Percentiles rank a stretch among this genome's conserved stretches.
Conservation (phyloP, 1,139 yeast species). For the Wickerhamomyces sp. region DNA sequence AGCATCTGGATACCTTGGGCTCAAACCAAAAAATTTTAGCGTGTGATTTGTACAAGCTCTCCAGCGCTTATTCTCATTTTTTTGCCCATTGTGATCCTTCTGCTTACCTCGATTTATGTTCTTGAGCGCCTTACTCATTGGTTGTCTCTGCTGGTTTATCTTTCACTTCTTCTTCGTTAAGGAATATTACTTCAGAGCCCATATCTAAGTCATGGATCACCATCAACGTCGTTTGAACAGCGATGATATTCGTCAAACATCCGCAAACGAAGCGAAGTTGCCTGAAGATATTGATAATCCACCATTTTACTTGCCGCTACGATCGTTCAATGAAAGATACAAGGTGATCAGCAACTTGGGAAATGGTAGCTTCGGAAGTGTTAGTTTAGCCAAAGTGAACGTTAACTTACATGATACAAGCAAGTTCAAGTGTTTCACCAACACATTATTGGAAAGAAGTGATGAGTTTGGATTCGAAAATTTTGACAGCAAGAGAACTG, state of each 20-base stretch:
- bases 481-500: slow-evolving; percentile 27
- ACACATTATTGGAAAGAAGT: slow-evolving; percentile 42
- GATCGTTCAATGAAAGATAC: slow-evolving; percentile 40
- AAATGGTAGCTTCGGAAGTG: slow-evolving; percentile 75
- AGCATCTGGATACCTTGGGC: no score
- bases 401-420: slow-evolving; percentile 18
- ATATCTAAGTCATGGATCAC: slow-evolving; percentile 5
- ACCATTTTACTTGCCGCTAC: slow-evolving; percentile 37
- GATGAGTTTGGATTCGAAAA: slow-evolving; percentile 24
- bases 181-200: slow-evolving; percentile 5
- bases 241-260: slow-evolving; percentile 3
- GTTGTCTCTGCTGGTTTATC: slow-evolving; percentile 10
- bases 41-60: no score
- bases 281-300: slow-evolving; percentile 34
- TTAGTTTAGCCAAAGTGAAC: slow-evolving; percentile 51
- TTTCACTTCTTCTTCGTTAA: slow-evolving; percentile 10
- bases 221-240: slow-evolving; percentile 4
- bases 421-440: slow-evolving; percentile 20
- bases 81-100: no score
- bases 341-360: slow-evolving; percentile 54
- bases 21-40: no score
- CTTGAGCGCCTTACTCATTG: slow-evolving; percentile 4
- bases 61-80: no score
- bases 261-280: slow-evolving; percentile 6
- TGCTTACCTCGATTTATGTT: slow-evolving; percentile 8